Percentiles rank a stretch among this genome's conserved stretches.
phyloP scores from a whole-genome alignment of 2,329 filamentous ascomycete species.

The Trichoderma sp. region DNA sequence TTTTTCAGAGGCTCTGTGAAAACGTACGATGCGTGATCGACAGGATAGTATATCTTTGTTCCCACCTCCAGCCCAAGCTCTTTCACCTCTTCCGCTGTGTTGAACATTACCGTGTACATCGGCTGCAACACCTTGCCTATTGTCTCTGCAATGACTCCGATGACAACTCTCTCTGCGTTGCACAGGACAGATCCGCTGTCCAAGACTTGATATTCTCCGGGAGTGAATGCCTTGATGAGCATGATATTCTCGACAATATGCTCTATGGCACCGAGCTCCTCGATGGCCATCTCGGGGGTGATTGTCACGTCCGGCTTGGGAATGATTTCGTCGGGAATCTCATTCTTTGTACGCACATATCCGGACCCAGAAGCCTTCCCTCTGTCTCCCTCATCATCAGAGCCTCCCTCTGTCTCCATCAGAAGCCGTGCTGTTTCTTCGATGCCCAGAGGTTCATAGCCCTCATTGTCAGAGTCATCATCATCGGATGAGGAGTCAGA shows the following conservation, averaged over 20 bases:
- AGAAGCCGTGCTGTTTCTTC: slow-evolving; percentile 83
- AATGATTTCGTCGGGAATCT: slow-evolving; percentile 63
- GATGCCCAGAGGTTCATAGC: slow-evolving; percentile 72
- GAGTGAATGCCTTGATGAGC: slow-evolving; percentile 75
- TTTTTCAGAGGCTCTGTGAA: slow-evolving; percentile 81
- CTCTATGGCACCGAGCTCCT: slow-evolving; percentile 73
- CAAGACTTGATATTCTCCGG: slow-evolving; percentile 81
- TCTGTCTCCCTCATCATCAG: slow-evolving; percentile 71
- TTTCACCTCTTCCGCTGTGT: slow-evolving; percentile 65
- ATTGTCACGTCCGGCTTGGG: slow-evolving; percentile 79
- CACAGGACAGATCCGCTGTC: slow-evolving; percentile 84
- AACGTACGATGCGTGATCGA: slow-evolving; percentile 76
- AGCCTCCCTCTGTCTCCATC: slow-evolving; percentile 79
- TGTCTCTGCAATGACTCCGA: slow-evolving; percentile 82
- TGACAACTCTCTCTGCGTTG: slow-evolving; percentile 69
- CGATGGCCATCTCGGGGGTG: slow-evolving; percentile 73
- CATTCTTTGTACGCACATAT: slow-evolving; percentile 79
- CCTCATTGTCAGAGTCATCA: slow-evolving; percentile 57
- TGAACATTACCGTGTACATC: slow-evolving; percentile 80
- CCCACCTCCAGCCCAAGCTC: slow-evolving; percentile 68
- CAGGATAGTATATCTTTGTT: slow-evolving; percentile 75
- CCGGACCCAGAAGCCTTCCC: slow-evolving; percentile 40
- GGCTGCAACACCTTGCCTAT: slow-evolving; percentile 85
- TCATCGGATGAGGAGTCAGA: slow-evolving; percentile 60
- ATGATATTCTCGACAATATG: slow-evolving; percentile 76